These are phyloP conservation scores for Termitomyces sp. DNA, from an alignment of 768 basidiomycete species.

Conservation along the genomic window DNA sequence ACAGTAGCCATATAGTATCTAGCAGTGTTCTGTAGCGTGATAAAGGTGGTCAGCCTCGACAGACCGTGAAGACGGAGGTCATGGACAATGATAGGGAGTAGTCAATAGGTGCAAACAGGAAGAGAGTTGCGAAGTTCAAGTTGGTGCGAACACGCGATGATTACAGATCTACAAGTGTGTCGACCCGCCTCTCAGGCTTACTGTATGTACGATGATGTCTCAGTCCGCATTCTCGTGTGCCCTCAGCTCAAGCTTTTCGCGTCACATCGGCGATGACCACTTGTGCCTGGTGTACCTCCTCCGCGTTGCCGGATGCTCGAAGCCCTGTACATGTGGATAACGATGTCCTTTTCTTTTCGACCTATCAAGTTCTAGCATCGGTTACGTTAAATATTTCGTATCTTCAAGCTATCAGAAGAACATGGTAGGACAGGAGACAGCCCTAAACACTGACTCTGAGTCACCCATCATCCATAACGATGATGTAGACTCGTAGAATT, in stretches of 20 bases:
- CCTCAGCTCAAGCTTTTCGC: too few relatives aligned
- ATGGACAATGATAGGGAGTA: neutral
- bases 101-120: neutral
- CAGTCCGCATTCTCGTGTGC: too few relatives aligned
- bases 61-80: neutral
- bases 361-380: neutral
- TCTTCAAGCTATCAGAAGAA: neutral
- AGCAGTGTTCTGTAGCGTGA: neutral
- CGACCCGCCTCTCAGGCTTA: too few relatives aligned
- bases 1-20: conserved; percentile 10
- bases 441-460: neutral
- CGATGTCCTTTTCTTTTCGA: too few relatives aligned
- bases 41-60: neutral
- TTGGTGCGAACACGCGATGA: too few relatives aligned
- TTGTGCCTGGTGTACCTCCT: too few relatives aligned
- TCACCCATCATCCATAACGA: neutral
- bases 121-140: too few relatives aligned
- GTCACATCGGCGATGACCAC: neutral
- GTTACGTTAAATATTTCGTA: neutral
- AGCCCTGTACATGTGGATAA: too few relatives aligned
- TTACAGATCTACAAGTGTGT: too few relatives aligned
- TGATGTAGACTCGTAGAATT: neutral
- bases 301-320: too few relatives aligned
- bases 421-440: neutral
- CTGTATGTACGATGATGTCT: too few relatives aligned